Evolutionary conservation across 2,329 filamentous ascomycete genomes (phyloP).

Genomic region (Xylariaceae sp.): DNA sequence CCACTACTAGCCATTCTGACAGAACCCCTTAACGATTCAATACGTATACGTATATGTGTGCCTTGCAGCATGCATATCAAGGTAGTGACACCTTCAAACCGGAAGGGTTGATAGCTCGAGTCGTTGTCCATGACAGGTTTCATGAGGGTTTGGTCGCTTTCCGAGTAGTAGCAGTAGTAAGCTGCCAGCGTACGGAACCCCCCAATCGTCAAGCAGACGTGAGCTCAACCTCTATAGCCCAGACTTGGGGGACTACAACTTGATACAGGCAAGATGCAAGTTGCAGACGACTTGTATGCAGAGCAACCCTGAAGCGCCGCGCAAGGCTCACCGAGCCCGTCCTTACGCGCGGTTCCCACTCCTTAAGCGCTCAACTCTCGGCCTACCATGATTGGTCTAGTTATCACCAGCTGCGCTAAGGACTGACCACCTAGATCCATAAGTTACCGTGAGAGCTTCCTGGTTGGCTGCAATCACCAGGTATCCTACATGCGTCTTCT

Average conservation of each 20-base stretch:
- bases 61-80: conserved; percentile 28
- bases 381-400: neutral
- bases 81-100: conserved; percentile 13
- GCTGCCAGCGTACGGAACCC: neutral
- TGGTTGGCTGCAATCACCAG: no score
- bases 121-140: neutral
- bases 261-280: no score
- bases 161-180: neutral
- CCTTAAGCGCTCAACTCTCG: neutral
- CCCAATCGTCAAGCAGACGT: neutral
- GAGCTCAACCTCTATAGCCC: neutral
- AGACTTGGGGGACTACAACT: neutral
- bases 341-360: neutral
- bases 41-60: conserved; percentile 10
- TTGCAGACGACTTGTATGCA: neutral
- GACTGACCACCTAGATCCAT: neutral
- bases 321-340: neutral
- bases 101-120: neutral
- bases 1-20: conserved; percentile 6
- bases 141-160: neutral
- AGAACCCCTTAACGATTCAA: conserved; percentile 8
- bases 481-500: no score
- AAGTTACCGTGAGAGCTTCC: neutral
- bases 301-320: neutral
- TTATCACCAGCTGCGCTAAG: neutral